A percentile compares a stretch with the other conserved stretches of the same genome.
These are phyloP conservation scores for Exserohilum rostratum DNA, from an alignment of 2,329 filamentous ascomycete genomes.

Conservation along the genomic window DNA sequence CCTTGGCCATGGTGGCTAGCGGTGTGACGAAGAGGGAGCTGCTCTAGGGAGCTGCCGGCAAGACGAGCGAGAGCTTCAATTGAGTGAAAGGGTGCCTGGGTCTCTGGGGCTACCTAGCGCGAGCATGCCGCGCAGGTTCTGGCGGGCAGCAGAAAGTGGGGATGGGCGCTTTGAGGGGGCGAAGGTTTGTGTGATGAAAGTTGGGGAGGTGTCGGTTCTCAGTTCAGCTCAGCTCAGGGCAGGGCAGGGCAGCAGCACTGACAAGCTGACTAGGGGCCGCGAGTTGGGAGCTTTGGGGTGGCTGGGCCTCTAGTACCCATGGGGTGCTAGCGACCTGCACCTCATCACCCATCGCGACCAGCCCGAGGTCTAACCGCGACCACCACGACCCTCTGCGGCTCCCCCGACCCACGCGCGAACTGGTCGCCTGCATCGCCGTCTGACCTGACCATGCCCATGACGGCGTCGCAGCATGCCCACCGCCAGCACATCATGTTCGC, in stretches of 20 bases:
- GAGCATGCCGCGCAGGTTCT: constrained; percentile 42
- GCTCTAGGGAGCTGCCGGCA: constrained; percentile 15
- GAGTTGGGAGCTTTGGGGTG: constrained; percentile 24
- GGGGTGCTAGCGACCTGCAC: constrained; percentile 6
- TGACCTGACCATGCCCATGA: no score
- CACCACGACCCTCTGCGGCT: not conserved
- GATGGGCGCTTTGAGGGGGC: constrained; percentile 16
- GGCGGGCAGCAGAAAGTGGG: constrained; percentile 22
- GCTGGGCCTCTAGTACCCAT: constrained; percentile 24
- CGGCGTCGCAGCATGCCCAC: no score
- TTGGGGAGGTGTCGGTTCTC: constrained; percentile 14
- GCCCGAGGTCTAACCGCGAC: constrained; percentile 23
- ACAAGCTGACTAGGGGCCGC: constrained; percentile 3
- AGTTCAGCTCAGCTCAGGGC: constrained; percentile 13
- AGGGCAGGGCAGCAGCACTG: not conserved
- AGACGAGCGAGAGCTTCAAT: constrained; percentile 25
- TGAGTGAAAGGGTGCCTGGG: constrained; percentile 24
- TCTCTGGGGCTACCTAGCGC: constrained; percentile 37
- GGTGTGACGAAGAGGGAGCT: constrained; percentile 16
- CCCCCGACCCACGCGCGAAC: constrained; percentile 10
- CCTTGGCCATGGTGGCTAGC: constrained; percentile 44
- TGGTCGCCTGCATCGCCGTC: constrained; percentile 3
- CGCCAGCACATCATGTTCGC: constrained; percentile 6
- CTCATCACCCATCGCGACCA: constrained; percentile 26
- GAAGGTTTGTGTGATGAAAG: constrained; percentile 23